A percentile compares a stretch with the other conserved stretches of the same genome.
These are phyloP conservation scores for Candida frijolesensis DNA, from an alignment of 1,139 yeast species.

Conservation along the genomic window DNA sequence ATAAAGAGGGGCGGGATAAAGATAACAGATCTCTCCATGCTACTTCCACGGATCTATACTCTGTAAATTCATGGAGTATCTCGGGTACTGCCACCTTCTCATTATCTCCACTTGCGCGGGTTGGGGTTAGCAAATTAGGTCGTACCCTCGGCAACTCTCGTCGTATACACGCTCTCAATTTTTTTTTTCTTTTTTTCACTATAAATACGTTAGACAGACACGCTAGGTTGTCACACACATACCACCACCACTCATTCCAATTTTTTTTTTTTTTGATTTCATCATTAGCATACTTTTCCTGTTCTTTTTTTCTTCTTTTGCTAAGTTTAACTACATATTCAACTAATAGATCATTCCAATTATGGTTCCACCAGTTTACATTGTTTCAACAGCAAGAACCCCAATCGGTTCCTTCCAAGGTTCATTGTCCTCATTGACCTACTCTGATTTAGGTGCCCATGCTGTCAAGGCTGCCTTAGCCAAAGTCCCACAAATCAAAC, in stretches of 20 bases:
- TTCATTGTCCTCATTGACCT: conserved; percentile 67
- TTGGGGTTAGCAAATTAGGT: not conserved
- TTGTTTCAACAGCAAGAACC: conserved; percentile 89
- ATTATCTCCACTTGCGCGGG: not conserved
- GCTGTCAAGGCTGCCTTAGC: conserved; percentile 89
- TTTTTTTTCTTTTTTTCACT: conserved; percentile 5
- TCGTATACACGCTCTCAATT: not conserved
- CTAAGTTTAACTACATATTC: not conserved
- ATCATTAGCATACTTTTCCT: not conserved
- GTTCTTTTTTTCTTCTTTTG: not conserved
- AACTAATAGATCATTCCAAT: not conserved
- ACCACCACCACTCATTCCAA: not conserved
- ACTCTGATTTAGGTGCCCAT: conserved; percentile 85
- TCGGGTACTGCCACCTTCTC: too few relatives aligned
- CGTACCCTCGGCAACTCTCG: conserved; percentile 4
- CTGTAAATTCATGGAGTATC: not conserved
- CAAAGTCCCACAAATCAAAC: conserved; percentile 79
- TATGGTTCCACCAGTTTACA: conserved; percentile 56
- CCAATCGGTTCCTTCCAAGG: conserved; percentile 97
- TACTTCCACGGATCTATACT: too few relatives aligned
- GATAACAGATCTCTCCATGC: too few relatives aligned
- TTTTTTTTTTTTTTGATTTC: not conserved
- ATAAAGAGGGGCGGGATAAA: too few relatives aligned
- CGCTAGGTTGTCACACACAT: not conserved
- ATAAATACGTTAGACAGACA: not conserved